Percentiles rank a stretch among this genome's conserved stretches.
Conservation (phyloP, 441 rosid species). For the Pelargonium australe region DNA sequence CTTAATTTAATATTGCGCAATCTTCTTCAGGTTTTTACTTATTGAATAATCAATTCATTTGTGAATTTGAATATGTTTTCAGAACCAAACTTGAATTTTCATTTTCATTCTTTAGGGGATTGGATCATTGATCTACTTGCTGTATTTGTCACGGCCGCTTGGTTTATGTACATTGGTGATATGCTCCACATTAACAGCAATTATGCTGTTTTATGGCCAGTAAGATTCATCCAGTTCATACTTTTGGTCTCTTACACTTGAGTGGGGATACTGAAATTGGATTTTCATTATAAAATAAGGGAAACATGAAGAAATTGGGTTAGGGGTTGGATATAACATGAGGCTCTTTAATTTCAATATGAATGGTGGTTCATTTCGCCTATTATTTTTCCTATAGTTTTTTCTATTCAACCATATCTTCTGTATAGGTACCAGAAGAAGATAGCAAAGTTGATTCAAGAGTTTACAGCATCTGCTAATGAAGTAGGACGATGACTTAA, state of each 20-base stretch:
- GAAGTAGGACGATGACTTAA: constrained; percentile 42
- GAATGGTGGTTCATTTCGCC: constrained; percentile 8
- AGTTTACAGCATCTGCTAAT: constrained; percentile 87
- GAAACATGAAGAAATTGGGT: not conserved
- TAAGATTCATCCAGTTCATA: constrained; percentile 35
- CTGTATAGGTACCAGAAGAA: constrained; percentile 85
- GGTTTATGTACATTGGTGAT: constrained; percentile 69
- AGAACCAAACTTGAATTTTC: constrained; percentile 23
- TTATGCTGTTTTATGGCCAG: constrained; percentile 78
- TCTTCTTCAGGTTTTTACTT: constrained; percentile 67
- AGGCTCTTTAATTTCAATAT: constrained; percentile 8
- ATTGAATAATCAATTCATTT: constrained; percentile 8
- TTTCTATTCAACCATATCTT: constrained; percentile 5
- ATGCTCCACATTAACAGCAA: constrained; percentile 64
- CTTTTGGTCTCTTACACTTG: constrained; percentile 4
- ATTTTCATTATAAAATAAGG: constrained; percentile 14
- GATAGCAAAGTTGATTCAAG: constrained; percentile 79
- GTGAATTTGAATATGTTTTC: constrained; percentile 7
- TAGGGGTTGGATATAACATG: not conserved
- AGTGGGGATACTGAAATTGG: constrained; percentile 8
- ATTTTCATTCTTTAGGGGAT: constrained; percentile 53
- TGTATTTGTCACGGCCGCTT: constrained; percentile 75
- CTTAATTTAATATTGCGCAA: constrained; percentile 81
- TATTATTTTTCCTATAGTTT: constrained; percentile 3
- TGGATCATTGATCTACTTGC: constrained; percentile 78